These are phyloP conservation scores for Leccinum fibrillosum DNA, from an alignment of 768 basidiomycete species.

Conservation along the genomic window DNA sequence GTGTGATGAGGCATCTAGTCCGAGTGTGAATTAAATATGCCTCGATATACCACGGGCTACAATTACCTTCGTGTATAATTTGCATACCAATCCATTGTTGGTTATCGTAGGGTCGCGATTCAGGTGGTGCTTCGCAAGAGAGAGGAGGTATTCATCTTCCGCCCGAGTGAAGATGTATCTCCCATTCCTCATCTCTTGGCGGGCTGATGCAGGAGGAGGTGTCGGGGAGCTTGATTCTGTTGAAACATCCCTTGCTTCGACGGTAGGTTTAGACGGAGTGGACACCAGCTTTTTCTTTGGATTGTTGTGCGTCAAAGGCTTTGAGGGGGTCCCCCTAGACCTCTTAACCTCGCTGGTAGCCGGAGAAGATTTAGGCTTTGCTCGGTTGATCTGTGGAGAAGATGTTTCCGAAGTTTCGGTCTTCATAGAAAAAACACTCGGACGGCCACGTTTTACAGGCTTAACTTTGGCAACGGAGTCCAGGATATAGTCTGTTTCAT, in stretches of 20 bases:
- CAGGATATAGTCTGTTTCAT: slow-evolving; percentile 44
- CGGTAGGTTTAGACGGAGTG: not conserved
- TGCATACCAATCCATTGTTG: slow-evolving; percentile 33
- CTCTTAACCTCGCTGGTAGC: slow-evolving; percentile 1
- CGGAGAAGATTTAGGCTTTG: slow-evolving; percentile 7
- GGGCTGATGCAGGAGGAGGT: slow-evolving; percentile 40
- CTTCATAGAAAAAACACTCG: slow-evolving; percentile 12
- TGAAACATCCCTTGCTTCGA: slow-evolving; percentile 1
- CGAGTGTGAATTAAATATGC: not conserved
- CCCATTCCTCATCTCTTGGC: slow-evolving; percentile 24
- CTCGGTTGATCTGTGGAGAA: not conserved
- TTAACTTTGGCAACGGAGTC: slow-evolving; percentile 26
- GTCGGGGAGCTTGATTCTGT: slow-evolving; percentile 36
- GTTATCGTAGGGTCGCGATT: slow-evolving; percentile 47
- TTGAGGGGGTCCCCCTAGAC: slow-evolving; percentile 6
- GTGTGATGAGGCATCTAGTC: slow-evolving; percentile 61
- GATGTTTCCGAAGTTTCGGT: slow-evolving; percentile 9
- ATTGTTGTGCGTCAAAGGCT: slow-evolving; percentile 5
- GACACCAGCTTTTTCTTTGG: slow-evolving; percentile 2
- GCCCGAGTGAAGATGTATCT: slow-evolving; percentile 46
- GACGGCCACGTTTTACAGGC: slow-evolving; percentile 25
- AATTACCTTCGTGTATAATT: slow-evolving; percentile 46
- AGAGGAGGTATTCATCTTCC: slow-evolving; percentile 48
- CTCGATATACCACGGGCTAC: not conserved
- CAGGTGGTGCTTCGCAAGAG: slow-evolving; percentile 45